Base-by-base conservation (phyloP, 495 filamentous ascomycete species). In the Lepraria neglecta region DNA sequence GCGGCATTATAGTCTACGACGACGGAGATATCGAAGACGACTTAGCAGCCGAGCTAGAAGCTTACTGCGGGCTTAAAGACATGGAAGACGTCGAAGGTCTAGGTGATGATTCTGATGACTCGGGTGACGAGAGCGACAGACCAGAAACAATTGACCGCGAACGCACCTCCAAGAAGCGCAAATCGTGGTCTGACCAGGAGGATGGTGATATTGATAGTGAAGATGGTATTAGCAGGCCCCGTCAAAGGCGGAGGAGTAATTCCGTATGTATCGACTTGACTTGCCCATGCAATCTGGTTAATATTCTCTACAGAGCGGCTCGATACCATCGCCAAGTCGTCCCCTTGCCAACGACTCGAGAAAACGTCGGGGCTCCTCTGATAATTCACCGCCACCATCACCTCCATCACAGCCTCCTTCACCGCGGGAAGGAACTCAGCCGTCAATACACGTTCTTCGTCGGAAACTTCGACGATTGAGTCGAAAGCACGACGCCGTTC, bases 21-120 rank as follows among this genome's bases (percentile, higher is more conserved):
- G 95, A 97, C 72, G 95, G 92, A 17, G 94, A 98, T 73, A 94
- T 98, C 50, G 88, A 92, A 64, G 90, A 92, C 57, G 91, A 92
- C n/a, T 72, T 97, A 47, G 65, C 64, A 38, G 76, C 73, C 21
- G 91, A 97, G 74, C 76, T 80, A 64, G 84, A 89, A 51, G 91
- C 94, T 44, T 97, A 91, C 66, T 82, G 87, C 50, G 88, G 84
- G 47, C 77, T 97, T 48, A 73, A 86, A 43, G 85, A 89, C 45
- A 97, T 97, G 94, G 92, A 91, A 9, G 90, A 95, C 51, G 74
- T 96, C 33, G 90, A 89, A 59, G 90, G 92, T 19, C 76, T 84
- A 60, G 84, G 78, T 15, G 83, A 85, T 28, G 77, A 80, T 21
- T 70, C 66, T 61, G 74, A 73, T 7, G 70, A 74, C 10, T 78